These are phyloP conservation scores for Melanomma pulvis-pyrius DNA, from an alignment of 495 filamentous ascomycete species.

Conservation along the genomic window DNA sequence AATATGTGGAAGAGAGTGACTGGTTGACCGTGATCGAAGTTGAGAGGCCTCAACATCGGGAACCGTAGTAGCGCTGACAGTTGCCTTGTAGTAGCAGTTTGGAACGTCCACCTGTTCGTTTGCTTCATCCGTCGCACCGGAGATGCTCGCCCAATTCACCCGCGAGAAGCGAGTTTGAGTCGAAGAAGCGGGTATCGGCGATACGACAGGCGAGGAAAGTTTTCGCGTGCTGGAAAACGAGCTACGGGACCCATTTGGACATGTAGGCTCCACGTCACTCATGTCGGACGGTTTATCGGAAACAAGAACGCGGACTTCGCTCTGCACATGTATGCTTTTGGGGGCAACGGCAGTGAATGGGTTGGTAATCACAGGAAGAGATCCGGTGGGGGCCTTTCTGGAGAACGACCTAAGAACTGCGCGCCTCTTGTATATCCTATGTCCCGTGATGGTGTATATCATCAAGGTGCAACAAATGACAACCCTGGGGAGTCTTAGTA, in stretches of 20 bases:
- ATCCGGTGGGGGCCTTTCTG: conserved; percentile 38
- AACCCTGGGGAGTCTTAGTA: conserved; percentile 17
- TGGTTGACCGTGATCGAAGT: not conserved
- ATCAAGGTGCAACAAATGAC: conserved; percentile 67
- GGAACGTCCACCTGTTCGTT: not conserved
- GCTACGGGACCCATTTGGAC: conserved; percentile 21
- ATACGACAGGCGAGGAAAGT: not conserved
- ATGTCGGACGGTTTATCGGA: conserved; percentile 36
- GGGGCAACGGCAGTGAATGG: conserved; percentile 49
- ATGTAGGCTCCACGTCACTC: conserved; percentile 9
- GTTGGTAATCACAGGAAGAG: conserved; percentile 50
- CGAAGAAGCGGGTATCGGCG: not conserved
- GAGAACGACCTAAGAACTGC: conserved; percentile 51
- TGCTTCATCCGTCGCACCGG: not conserved
- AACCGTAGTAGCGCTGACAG: conserved; percentile 3
- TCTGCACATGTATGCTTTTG: conserved; percentile 54
- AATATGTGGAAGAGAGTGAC: not conserved
- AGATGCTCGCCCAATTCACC: conserved; percentile 1
- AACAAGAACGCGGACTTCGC: conserved; percentile 57
- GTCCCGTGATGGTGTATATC: conserved; percentile 75
- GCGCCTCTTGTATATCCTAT: conserved; percentile 65
- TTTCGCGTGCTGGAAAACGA: conserved; percentile 31
- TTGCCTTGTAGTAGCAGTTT: conserved; percentile 7
- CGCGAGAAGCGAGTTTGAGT: conserved; percentile 12
- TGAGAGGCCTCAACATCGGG: not conserved